Conservation (phyloP, 163 green algal species). For the Prototheca stagnorum region DNA sequence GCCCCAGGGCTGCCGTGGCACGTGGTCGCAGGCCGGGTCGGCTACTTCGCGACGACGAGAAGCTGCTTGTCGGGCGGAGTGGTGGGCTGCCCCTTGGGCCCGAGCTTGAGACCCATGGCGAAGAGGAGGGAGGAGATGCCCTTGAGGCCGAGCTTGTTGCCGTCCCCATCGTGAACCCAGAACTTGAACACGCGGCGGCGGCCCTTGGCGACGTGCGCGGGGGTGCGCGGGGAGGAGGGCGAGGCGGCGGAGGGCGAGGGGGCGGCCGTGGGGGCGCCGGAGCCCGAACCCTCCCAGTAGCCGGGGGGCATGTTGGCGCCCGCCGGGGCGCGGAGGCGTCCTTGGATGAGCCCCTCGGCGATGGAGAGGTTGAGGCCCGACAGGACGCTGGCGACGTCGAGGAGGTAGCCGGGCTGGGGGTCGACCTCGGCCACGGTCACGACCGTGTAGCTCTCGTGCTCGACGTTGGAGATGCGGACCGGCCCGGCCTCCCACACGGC, state of each 20-base stretch:
- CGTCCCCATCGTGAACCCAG: conserved; percentile 8
- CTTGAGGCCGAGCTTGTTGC: conserved; percentile 19
- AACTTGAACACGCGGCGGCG: neutral
- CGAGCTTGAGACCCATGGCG: conserved; percentile 15
- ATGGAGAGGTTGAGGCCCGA: conserved; percentile 22
- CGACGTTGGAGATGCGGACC: conserved; percentile 22
- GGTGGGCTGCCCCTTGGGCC: conserved; percentile 10
- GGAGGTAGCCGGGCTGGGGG: conserved; percentile 21
- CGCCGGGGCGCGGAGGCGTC: neutral
- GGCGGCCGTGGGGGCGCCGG: too few species aligned
- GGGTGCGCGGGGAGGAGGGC: neutral
- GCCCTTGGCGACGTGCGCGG: neutral
- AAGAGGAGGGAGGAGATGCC: conserved; percentile 15
- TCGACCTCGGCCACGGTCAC: conserved; percentile 15
- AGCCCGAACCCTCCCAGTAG: neutral
- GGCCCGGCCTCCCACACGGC: conserved; percentile 17
- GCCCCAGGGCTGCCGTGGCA: neutral
- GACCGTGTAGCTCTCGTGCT: conserved; percentile 19
- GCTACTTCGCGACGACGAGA: neutral
- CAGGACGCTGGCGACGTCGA: conserved; percentile 29
- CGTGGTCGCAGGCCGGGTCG: neutral
- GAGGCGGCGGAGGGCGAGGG: neutral
- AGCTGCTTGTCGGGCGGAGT: conserved; percentile 12
- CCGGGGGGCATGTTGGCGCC: conserved; percentile 1
- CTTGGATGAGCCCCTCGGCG: conserved; percentile 28